Evolutionary conservation across 2,329 filamentous ascomycete genomes (phyloP), one percentile per base, ranked within the genome.

Genomic region (Colletotrichum sp.): DNA sequence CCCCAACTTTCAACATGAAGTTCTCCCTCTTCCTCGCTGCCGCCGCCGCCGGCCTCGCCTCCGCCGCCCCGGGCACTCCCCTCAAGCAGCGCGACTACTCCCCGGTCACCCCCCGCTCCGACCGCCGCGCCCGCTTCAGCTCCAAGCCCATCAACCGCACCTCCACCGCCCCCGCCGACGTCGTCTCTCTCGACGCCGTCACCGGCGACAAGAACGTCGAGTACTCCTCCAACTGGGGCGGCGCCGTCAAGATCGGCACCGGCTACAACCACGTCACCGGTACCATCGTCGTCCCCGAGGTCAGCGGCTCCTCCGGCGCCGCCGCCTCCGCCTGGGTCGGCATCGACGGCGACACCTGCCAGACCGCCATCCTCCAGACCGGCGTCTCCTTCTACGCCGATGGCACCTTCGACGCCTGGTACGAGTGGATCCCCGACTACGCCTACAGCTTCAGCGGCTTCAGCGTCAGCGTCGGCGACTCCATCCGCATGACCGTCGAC

Each of bases 261-360:
- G 80, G 80, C 24, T 81, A 79, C 77, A 81, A 75, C 75, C 76
- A 79, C 18, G 81, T 83, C 13, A 77, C 78, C 32, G 82, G 81
- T 12, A 83, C 81, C 67, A 80, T 83, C 69, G 81, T 76, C 9
- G 81, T 83, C 5, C 82, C 81, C 32, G 64, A 79, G 15, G 79
- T 77, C 28, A 77, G 67, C 44, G 80, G 81, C 26, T 52, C 34
- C 24, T 10, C 30, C 22, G 75, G 73, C 16, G 55, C 77, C 79
- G 80, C 22, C 71, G 83, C 83, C n/a, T 82, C 86, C 10, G 85
- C 85, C 12, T 88, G 87, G 87, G 87, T 89, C 13, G 87, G 87
- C 16, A 88, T 89, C 65, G 87, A 89, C 44, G 87, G 87, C n/a
- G 84, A 87, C 72, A 85, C 85, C 0, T 87, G 85, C 79, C 79